phyloP scores from a whole-genome alignment of 2,329 filamentous ascomycete species.

The Botrytis tulipae region DNA sequence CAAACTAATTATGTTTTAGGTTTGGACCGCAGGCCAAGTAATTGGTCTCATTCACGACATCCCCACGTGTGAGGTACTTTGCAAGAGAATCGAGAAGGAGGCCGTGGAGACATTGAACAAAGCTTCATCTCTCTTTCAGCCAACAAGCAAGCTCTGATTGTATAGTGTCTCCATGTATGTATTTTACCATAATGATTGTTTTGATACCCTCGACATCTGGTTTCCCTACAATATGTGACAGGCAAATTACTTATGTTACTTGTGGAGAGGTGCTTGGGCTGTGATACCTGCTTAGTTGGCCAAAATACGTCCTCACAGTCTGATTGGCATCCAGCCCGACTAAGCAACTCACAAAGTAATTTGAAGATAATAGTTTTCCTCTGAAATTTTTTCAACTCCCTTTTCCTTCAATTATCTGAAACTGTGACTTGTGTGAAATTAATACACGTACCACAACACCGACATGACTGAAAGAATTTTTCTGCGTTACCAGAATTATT shows the following conservation, averaged over 20 bases:
- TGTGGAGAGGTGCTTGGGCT: not conserved
- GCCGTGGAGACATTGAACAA: slow-evolving; percentile 65
- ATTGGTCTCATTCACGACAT: slow-evolving; percentile 86
- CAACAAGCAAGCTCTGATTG: slow-evolving; percentile 51
- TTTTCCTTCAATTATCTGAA: not conserved
- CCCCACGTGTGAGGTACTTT: slow-evolving; percentile 67
- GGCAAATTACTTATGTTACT: not conserved
- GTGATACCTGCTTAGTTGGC: not conserved
- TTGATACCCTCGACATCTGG: not conserved
- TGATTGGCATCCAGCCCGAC: not conserved
- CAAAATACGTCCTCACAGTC: not conserved
- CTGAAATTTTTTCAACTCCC: not conserved
- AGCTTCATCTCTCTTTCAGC: slow-evolving; percentile 54
- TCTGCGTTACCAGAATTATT: not conserved
- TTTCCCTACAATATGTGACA: not conserved
- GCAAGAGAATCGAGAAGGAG: slow-evolving; percentile 74
- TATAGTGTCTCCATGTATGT: slow-evolving; percentile 1
- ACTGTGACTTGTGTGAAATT: not conserved
- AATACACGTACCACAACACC: not conserved
- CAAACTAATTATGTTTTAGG: slow-evolving; percentile 48
- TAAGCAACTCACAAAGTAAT: not conserved
- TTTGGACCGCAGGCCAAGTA: slow-evolving; percentile 97
- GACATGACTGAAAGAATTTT: not conserved
- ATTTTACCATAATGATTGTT: slow-evolving; percentile 19
- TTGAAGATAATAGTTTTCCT: not conserved